Percentiles rank a stretch among this genome's conserved stretches.
Conservation (phyloP, 1,284 basidiomycete genomes). For the Puccinia polysora region DNA sequence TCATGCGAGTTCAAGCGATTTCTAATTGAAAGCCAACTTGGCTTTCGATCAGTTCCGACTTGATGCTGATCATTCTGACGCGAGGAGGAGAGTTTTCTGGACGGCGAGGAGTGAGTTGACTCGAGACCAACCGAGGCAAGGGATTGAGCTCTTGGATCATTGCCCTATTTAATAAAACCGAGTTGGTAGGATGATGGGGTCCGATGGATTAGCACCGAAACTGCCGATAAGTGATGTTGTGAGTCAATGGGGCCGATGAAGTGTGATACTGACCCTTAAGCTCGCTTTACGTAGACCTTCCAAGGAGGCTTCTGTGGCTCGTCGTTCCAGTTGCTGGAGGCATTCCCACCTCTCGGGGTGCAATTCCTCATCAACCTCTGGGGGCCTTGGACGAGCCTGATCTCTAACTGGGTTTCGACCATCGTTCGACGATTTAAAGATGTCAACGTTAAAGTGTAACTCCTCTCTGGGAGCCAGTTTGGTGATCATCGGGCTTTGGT, state of each 20-base stretch:
- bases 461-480: not conserved
- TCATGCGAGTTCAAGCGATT: slow-evolving; percentile 9
- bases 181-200: not conserved
- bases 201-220: too few species aligned
- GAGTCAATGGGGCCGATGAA: too few species aligned
- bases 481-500: not conserved
- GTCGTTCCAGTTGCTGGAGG: slow-evolving; percentile 36
- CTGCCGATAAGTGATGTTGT: not conserved
- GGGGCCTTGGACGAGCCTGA: not conserved
- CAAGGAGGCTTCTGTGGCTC: slow-evolving; percentile 33
- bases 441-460: not conserved
- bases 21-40: not conserved
- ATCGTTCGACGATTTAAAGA: not conserved
- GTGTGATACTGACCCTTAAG: slow-evolving; percentile 6
- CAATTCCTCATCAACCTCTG: slow-evolving; percentile 8
- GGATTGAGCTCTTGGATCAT: not conserved
- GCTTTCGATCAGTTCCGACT: not conserved
- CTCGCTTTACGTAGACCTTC: slow-evolving; percentile 38
- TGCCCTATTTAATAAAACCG: not conserved
- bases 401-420: not conserved
- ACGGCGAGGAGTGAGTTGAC: not conserved
- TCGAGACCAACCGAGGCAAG: slow-evolving; percentile 18
- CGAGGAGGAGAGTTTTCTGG: not conserved
- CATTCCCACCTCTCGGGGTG: slow-evolving; percentile 21
- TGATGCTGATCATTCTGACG: not conserved